Evolutionary conservation across 208 protist genomes (phyloP), one percentile per base, ranked within the genome.

Genomic region (Leptomonas seymouri): DNA sequence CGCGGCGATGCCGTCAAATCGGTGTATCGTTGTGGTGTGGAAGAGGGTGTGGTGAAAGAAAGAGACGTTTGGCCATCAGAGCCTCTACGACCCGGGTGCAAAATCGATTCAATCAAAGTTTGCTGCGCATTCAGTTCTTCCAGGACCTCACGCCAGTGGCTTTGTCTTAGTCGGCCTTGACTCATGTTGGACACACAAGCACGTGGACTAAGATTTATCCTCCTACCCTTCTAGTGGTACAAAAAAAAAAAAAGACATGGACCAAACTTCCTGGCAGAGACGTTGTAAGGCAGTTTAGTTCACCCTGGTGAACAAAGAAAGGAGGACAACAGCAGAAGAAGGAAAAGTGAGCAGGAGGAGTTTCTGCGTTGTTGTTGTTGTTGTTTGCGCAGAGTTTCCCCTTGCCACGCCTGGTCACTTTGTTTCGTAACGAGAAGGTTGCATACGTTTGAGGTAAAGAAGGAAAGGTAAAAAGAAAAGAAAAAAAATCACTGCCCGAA

Each of bases 101-200:
- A 30, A 41, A 81, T 39, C 1, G 64, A 63, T 11, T 76, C 54
- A 6, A 84, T 44, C 1, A 81, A 46, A 8, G 66, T 71, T 28
- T 67, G 79, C 30, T 84, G 74, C 30, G 60, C 56, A 27, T 65
- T 60, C 6, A 81, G 56, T 36, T 84, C 74, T 6, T 53, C 55
- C 3, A 80, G 65, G 21, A 78, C 58, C 8, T 84, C 74, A 15
- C 58, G 57, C 71, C 71, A 77, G 2, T 25, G 48, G 30, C 39
- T 54, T 30, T 59, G 54, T 30, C 48, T 72, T 42, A 11, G 11
- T 6, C 66, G 12, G 34, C n/a, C 36, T 12, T 23, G 46, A 36
- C 44, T 58, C 68, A 62, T 67, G 0, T 30, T 50, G 0, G n/a
- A 0, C 12, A 11, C 14, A n/a, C 25, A 48, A 60, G 44, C 18